Evolutionary conservation across 2,329 filamentous ascomycete species (phyloP).

Genomic region (Epichloe hybrida): DNA sequence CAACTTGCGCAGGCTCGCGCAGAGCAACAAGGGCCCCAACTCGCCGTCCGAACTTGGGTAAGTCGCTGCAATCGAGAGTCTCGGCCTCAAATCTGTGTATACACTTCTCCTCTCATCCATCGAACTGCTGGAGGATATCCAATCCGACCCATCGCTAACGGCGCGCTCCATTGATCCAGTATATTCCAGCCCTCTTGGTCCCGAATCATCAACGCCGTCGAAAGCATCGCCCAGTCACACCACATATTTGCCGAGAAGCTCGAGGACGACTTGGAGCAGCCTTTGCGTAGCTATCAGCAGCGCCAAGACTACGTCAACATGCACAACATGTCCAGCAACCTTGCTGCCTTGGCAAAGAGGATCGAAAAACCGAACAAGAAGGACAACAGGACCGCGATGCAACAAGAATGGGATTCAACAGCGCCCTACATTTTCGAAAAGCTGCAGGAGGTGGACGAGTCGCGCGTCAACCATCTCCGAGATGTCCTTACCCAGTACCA

Average conservation of each 20-base stretch:
- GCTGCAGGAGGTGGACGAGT: slow-evolving; percentile 82
- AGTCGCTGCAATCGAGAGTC: slow-evolving; percentile 17
- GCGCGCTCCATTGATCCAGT: slow-evolving; percentile 30
- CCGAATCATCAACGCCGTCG: slow-evolving; percentile 67
- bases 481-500: slow-evolving; percentile 86
- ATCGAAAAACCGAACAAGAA: slow-evolving; percentile 76
- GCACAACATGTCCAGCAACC: slow-evolving; percentile 66
- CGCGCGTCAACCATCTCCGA: slow-evolving; percentile 74
- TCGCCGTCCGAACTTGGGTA: slow-evolving; percentile 77
- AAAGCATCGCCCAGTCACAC: slow-evolving; percentile 73
- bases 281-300: slow-evolving; percentile 61
- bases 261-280: slow-evolving; percentile 75
- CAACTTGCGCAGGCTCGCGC: slow-evolving; percentile 66
- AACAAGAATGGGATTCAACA: slow-evolving; percentile 81
- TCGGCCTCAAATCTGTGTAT: too few relatives aligned
- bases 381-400: slow-evolving; percentile 65
- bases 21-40: slow-evolving; percentile 60
- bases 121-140: background rate
- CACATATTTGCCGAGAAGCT: slow-evolving; percentile 67
- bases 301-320: slow-evolving; percentile 72
- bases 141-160: slow-evolving; percentile 3
- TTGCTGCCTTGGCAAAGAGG: slow-evolving; percentile 68
- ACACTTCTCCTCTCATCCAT: background rate
- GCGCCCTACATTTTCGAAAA: slow-evolving; percentile 91
- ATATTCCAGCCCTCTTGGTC: slow-evolving; percentile 87